A percentile compares a stretch with the other conserved stretches of the same genome.
Conservation (phyloP, 306 rosid species). For the Dalbergia oliveri region DNA sequence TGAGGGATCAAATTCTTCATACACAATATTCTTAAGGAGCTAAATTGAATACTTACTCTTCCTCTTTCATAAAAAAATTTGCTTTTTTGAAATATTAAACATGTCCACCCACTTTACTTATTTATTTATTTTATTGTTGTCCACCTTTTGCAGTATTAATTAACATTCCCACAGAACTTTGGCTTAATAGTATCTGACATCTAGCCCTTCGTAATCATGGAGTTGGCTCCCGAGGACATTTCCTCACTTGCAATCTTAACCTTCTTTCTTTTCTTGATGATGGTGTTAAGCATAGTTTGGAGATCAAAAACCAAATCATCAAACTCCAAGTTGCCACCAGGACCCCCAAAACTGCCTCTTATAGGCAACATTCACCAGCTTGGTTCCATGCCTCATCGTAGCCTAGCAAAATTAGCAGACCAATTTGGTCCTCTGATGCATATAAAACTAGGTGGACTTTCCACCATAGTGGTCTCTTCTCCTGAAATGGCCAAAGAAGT, state of each 20-base stretch:
- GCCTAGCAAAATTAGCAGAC: constrained; percentile 35
- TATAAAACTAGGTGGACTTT: constrained; percentile 39
- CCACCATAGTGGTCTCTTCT: constrained; percentile 47
- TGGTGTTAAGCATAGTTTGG: constrained; percentile 22
- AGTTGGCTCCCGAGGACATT: neutral
- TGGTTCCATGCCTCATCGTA: constrained; percentile 38
- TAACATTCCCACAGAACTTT: neutral
- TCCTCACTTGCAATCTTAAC: constrained; percentile 19
- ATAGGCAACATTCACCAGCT: constrained; percentile 52
- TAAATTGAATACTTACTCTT: no score
- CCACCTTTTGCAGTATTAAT: neutral
- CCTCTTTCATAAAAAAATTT: no score
- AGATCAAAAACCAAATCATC: constrained; percentile 42
- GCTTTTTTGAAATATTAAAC: no score
- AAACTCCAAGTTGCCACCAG: constrained; percentile 50
- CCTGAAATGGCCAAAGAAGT: constrained; percentile 57
- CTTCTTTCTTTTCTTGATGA: constrained; percentile 41
- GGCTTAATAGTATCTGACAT: neutral
- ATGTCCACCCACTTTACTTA: no score
- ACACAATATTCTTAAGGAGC: no score
- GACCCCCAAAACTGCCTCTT: constrained; percentile 48
- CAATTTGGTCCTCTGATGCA: constrained; percentile 52
- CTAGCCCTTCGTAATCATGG: constrained; percentile 38
- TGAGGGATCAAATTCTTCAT: no score
- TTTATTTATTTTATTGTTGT: no score